Base-by-base conservation (phyloP, 305 asterid species). In the Plantago lanceolata region DNA sequence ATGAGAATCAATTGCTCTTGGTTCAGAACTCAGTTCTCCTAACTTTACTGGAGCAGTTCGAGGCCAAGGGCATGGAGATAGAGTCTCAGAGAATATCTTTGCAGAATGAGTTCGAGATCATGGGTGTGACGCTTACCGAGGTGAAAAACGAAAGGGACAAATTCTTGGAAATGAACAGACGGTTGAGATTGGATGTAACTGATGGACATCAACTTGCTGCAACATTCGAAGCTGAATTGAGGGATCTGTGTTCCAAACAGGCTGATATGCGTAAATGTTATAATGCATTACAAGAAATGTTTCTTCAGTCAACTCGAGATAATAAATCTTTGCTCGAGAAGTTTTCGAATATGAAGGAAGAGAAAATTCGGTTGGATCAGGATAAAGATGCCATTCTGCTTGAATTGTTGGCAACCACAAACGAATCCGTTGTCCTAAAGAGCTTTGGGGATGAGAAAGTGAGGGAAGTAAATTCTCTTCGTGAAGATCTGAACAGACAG, bases 1-100 rank as follows among this genome's bases (percentile, higher is more conserved):
- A 84, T 61, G 84, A 83, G 53, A 82, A 86, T 76, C 84, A 86
- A 72, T 76, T 74, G 76, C 82, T 80, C 40, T 68, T 84, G 71
- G 81, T 93, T 52, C 96, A 93, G 77, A 93, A 93, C 67, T 76
- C 92, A 0, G 92, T 93, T 77, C 85, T 93, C 19, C 45, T 78
- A 48, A 83, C 95, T 62, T 77, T 88, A 49, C 79, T 93, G 15
- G 72, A 82, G 79, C 94, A 86, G 79, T 73, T 90, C 83, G 84
- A 85, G 70, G 76, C 86, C 5, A 91, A 87, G 75, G 84, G 87
- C 52, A 63, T 68, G 17, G 86, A 87, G 65, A 71, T 87, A 9
- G 90, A 87, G 71, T 66, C 75, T 4, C 82, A 81, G 70, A 87
- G 81, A 76, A 48, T 55, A 31, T 54, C 48, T 69, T 48, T 89